Evolutionary conservation across 169 alveolate species (phyloP), one percentile per base, ranked within the genome.

Genomic region (Eimeria falciformis): DNA sequence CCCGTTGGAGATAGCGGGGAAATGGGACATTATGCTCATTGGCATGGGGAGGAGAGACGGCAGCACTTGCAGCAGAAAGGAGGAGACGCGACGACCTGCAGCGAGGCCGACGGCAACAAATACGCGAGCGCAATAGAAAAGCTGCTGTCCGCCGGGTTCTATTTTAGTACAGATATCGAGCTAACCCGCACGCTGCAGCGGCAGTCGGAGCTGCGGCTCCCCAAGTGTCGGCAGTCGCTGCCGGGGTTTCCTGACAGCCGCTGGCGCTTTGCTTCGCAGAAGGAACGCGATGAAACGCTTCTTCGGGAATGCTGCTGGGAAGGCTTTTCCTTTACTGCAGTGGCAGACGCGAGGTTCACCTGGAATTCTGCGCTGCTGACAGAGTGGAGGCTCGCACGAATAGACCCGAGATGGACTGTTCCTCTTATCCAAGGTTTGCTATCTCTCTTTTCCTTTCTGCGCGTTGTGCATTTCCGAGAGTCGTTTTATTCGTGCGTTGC

Each of bases 161-260:
- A 90, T 83, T 90, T 50, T 58, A 62, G 86, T 40, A 56, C 56
- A 33, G 92, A 91, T 83, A 7, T 66, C 33, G 94, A 91, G 2
- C 66, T 91, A 25, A 91, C 94, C 27, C 91, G 88, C 81, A 53
- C 65, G 1, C 91, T 81, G 37, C 94, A 91, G 91, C 33, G 55
- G 53, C 82, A 77, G 93, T 33, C 21, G 66, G 69, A n/a, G 78
- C 77, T 17, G 21, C 69, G 71, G 56, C 68, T 27, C 37, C 37
- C 3, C 43, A 3, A n/a, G 45, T 37, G 92, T 12, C 69, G 56
- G 47, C 85, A 85, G 73, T 18, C 50, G 33, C 92, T 68, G 27
- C 92, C 92, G 2, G 71, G 84, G 25, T 68, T 7, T 77, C 53
- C 58, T 6, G 92, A 66, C 58, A 37, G 45, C 18, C 3, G 62